These are phyloP conservation scores for Xylariales sp. DNA, from an alignment of 2,329 filamentous ascomycete species.

Conservation along the genomic window DNA sequence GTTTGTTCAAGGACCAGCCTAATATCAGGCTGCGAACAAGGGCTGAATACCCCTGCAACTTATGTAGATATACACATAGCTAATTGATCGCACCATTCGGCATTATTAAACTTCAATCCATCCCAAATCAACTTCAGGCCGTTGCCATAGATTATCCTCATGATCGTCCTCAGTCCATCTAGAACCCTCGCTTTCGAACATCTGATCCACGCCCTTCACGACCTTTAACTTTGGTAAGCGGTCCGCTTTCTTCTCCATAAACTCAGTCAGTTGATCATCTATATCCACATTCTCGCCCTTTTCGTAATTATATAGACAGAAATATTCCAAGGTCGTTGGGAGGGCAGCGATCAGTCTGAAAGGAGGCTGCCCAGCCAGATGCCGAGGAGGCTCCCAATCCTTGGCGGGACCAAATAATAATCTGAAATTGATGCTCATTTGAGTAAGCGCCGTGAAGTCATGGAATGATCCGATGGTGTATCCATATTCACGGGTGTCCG, in stretches of 20 bases:
- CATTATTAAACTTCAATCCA: too few species aligned
- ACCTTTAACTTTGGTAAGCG: not conserved
- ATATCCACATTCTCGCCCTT: not conserved
- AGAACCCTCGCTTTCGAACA: not conserved
- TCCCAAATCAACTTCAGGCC: not conserved
- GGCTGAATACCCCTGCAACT: too few species aligned
- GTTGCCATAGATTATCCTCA: not conserved
- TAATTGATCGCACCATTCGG: too few species aligned
- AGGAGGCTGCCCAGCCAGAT: not conserved
- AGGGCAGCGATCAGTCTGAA: not conserved
- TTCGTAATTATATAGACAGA: not conserved
- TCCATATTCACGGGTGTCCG: not conserved
- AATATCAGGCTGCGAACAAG: too few species aligned
- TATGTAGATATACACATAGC: too few species aligned
- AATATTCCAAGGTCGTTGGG: not conserved
- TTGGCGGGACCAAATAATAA: not conserved
- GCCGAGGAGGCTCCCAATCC: not conserved
- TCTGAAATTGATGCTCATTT: not conserved
- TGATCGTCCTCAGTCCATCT: not conserved
- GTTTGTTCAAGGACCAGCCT: too few species aligned
- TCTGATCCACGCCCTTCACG: not conserved
- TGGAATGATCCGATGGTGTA: not conserved
- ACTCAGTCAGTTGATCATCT: not conserved
- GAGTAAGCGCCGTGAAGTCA: not conserved
- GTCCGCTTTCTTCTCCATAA: not conserved